Base-by-base conservation (phyloP, 306 rosid species). In the Rosa multiflora region DNA sequence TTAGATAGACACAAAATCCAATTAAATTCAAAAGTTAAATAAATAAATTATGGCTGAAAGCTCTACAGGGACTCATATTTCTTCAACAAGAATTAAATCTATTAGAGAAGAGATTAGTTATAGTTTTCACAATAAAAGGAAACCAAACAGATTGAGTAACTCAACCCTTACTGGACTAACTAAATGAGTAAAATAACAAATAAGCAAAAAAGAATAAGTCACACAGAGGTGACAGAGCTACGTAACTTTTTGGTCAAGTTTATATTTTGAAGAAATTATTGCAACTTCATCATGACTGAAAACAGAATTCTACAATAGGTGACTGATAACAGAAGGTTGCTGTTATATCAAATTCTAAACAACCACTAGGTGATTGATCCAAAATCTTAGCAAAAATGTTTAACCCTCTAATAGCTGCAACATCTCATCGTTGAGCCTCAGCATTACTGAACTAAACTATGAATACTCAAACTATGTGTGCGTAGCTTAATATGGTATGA, bases 21-120 rank as follows among this genome's bases (percentile, higher is more conserved):
- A 59, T 58, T n/a, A 78, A 39, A 56, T 14, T 26, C 10, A 55
- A 23, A 62, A 52, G 20, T n/a, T 39, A 26, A 1, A 53, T 8
- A 40, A 46, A 62, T 37, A 17, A 74, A 55, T 72, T 37, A 73
- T 1, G 56, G 78, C n/a, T 46, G 76, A 67, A 46, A 69, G 43
- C n/a, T 52, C 23, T 14, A 53, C n/a, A 71, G 59, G 77, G 39
- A 70, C 20, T 71, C 42, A 39, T 44, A 69, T 17, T 21, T 26
- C 68, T 62, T 63, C 40, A 32, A 6, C 40, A 32, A 12, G 42
- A 12, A 2, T 63, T 8, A 67, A 26, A 5, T 37, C 2, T 53
- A 15, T 29, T 13, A 74, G 23, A 67, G 3, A 63, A 58, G 14
- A 23, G 67, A 55, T 13, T 26, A 62, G 37, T 61, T 53, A 29